Conservation (phyloP, 495 filamentous ascomycete species). For the Daldinia caldariorum region DNA sequence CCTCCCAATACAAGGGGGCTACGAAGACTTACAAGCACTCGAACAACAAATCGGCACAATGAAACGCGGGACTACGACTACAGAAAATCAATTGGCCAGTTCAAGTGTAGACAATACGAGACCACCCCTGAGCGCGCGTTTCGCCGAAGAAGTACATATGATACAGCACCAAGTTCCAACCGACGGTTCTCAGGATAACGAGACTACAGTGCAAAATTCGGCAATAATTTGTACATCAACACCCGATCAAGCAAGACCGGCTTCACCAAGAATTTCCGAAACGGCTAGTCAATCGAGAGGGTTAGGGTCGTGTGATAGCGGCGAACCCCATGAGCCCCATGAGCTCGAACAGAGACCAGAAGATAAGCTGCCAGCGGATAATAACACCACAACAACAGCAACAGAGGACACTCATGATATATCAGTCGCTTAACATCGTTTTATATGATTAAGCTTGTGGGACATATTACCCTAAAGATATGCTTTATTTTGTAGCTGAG, state of each 20-base stretch:
- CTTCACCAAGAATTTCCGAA: constrained; percentile 13
- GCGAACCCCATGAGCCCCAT: constrained; percentile 38
- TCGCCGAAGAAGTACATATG: constrained; percentile 44
- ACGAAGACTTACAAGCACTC: constrained; percentile 47
- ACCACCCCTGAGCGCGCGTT: constrained; percentile 31
- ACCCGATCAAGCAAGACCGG: constrained; percentile 4
- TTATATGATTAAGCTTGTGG: not conserved
- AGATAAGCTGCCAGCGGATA: constrained; percentile 17
- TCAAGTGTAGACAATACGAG: constrained; percentile 23
- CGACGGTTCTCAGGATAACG: constrained; percentile 18
- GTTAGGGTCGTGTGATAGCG: constrained; percentile 16
- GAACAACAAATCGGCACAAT: constrained; percentile 49
- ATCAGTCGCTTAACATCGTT: not conserved
- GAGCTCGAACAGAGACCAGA: constrained; percentile 41
- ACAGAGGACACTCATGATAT: not conserved
- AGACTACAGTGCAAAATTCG: not conserved
- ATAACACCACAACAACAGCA: not conserved
- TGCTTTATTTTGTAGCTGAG: not conserved
- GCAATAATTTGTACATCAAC: constrained; percentile 7
- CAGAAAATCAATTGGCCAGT: constrained; percentile 16
- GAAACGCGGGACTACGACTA: constrained; percentile 42
- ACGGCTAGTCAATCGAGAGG: constrained; percentile 2
- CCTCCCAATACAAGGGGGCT: constrained; percentile 44
- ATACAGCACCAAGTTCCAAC: constrained; percentile 26
- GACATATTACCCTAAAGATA: not conserved